A percentile compares a stretch with the other conserved stretches of the same genome.
phyloP scores from a whole-genome alignment of 352 stramenopile species.

The Globisporangium takayamanum region DNA sequence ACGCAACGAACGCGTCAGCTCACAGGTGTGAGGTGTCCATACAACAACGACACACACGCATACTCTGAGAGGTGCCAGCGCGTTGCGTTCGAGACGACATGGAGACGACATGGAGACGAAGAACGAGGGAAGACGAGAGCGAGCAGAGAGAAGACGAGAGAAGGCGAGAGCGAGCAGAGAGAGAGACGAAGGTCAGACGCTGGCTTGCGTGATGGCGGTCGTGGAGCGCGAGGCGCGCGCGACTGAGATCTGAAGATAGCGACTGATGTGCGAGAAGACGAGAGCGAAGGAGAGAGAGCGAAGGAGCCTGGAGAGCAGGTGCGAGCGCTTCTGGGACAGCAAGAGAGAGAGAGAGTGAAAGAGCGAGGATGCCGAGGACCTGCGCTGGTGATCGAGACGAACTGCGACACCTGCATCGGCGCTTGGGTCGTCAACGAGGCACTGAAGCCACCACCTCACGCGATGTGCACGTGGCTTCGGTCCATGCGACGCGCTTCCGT shows the following conservation, averaged over 20 bases:
- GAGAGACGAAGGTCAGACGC: neutral
- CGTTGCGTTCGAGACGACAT: too few species aligned
- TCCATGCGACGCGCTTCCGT: neutral
- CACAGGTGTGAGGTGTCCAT: too few species aligned
- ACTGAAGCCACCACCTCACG: neutral
- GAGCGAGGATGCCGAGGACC: neutral
- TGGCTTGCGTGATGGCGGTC: too few species aligned
- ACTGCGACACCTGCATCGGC: neutral
- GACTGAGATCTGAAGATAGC: too few species aligned
- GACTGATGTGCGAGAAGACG: too few species aligned
- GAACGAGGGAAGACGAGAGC: neutral
- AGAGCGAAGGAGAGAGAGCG: slow-evolving; percentile 2
- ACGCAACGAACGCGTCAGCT: too few species aligned
- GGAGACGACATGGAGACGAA: neutral
- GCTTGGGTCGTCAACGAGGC: neutral
- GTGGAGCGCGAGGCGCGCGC: too few species aligned
- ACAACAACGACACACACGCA: too few species aligned
- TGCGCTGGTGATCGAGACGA: neutral
- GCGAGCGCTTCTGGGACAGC: too few species aligned
- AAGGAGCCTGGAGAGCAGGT: neutral
- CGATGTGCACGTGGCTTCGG: neutral
- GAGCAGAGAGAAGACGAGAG: neutral
- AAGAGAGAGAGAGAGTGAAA: slow-evolving; percentile 1
- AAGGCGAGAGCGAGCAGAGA: neutral
- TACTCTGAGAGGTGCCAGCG: too few species aligned